Evolutionary conservation across 164 flowering plant species (phyloP), one percentile per base, ranked within the genome.

Genomic region (Magnolia officinalis): DNA sequence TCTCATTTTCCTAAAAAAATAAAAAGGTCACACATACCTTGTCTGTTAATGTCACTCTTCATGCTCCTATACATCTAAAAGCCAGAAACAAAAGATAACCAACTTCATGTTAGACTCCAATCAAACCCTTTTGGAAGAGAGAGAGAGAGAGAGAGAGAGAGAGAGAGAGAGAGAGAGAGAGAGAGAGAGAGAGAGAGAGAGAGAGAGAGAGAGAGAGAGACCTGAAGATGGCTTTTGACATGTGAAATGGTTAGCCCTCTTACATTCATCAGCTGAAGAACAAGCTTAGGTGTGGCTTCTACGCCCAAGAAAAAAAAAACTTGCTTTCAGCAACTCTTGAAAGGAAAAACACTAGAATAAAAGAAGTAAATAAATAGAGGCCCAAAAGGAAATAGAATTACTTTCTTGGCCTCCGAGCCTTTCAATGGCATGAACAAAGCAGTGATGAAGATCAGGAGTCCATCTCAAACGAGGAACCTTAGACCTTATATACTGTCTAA

Each of bases 151-250:
- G 49, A 50, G 58, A 49, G 45, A 20, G 24, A 50, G 23, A 23
- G 3, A 52, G 18, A 70, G 18, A 69, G 21, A 4, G 59, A 55
- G 31, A 11, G 31, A 70, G 23, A 66, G 13, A 71, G 16, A n/a
- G 67, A 16, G 19, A 70, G 72, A n/a, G 49, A 50, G 58, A 49
- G 45, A 20, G 24, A 50, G 23, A 23, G 3, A 52, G 18, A 70
- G 18, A 69, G 21, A 4, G 59, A 55, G 31, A 11, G 31, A 70
- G 23, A 66, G 13, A 71, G 16, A 50, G 8, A 52, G 71, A 94
- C 98, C 97, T 94, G 98, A 29, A 94, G 93, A 83, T 94, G 98
- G 87, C 98, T 92, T 87, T 94, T 94, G 58, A 94, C 96, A 79
- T 94, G 98, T 24, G 97, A 89, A 72, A 94, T 90, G 70, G 92